Conservation (phyloP, 257 asterid species). For the Solanum microdontum region DNA sequence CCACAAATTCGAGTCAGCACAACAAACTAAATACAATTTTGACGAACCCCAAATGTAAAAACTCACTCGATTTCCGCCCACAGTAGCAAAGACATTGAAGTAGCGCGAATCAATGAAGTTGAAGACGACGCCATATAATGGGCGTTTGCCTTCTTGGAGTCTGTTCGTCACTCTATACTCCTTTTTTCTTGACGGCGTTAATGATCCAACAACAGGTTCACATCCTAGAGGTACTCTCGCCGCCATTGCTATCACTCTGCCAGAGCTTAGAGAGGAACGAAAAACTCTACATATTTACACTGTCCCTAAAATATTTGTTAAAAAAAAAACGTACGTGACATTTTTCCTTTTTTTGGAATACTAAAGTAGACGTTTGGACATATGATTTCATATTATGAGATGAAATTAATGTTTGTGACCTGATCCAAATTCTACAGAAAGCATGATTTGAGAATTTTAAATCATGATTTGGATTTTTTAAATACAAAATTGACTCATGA, state of each 20-base stretch:
- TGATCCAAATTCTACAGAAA: background rate
- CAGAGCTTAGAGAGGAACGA: background rate
- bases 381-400: no score
- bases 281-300: background rate
- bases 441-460: no score
- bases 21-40: background rate
- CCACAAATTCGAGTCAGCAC: background rate
- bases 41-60: background rate
- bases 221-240: constrained; percentile 61
- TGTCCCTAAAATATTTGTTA: background rate
- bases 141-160: constrained; percentile 95
- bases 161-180: constrained; percentile 82
- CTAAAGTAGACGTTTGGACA: no score
- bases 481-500: rapidly evolving
- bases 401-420: rapidly evolving
- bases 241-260: constrained; percentile 1
- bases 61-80: constrained; percentile 80
- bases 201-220: constrained; percentile 78
- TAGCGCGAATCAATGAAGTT: constrained; percentile 81
- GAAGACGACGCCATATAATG: constrained; percentile 84
- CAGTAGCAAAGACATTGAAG: constrained; percentile 89
- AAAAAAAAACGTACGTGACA: background rate
- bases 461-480: no score
- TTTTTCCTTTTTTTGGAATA: no score
- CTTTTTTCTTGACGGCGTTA: constrained; percentile 59